Evolutionary conservation across 768 basidiomycete species (phyloP).

Genomic region (Tephrocybe sp.): DNA sequence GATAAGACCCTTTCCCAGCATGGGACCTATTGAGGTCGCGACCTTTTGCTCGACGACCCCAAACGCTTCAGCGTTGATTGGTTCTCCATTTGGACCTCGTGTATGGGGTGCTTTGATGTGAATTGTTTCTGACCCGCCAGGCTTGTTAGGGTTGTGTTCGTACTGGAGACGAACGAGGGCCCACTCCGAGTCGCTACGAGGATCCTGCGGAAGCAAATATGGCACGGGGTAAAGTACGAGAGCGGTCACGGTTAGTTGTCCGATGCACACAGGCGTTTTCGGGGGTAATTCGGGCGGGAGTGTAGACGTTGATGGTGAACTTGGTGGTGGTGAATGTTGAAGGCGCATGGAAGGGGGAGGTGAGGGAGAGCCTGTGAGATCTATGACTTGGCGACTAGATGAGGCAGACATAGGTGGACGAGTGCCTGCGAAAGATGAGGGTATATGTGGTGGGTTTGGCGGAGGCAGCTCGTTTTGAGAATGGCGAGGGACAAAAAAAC

Average conservation of each 20-base stretch:
- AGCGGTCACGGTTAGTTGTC: conserved; percentile 79
- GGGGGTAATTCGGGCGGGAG: conserved; percentile 65
- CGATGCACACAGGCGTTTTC: conserved; percentile 87
- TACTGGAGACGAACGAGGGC: conserved; percentile 69
- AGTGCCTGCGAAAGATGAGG: conserved; percentile 22
- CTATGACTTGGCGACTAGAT: conserved; percentile 60
- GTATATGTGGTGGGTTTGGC: conserved; percentile 20
- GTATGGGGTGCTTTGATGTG: conserved; percentile 69
- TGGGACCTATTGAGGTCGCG: conserved; percentile 74
- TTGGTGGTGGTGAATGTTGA: conserved; percentile 23
- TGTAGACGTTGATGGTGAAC: conserved; percentile 21
- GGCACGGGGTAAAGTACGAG: conserved; percentile 81
- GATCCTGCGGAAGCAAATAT: conserved; percentile 56
- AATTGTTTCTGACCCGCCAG: conserved; percentile 66
- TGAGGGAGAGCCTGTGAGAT: conserved; percentile 70
- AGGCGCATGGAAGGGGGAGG: conserved; percentile 39
- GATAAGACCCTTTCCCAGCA: conserved; percentile 84
- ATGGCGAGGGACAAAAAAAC: conserved; percentile 26
- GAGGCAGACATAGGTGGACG: conserved; percentile 19
- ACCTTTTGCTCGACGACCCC: conserved; percentile 87
- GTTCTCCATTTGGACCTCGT: conserved; percentile 53
- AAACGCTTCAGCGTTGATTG: conserved; percentile 63
- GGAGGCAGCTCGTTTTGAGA: conserved; percentile 27
- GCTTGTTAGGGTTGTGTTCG: conserved; percentile 61
- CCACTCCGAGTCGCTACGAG: conserved; percentile 56